Base-by-base conservation (phyloP, 2,329 filamentous ascomycete species). In the Didymella pomorum region DNA sequence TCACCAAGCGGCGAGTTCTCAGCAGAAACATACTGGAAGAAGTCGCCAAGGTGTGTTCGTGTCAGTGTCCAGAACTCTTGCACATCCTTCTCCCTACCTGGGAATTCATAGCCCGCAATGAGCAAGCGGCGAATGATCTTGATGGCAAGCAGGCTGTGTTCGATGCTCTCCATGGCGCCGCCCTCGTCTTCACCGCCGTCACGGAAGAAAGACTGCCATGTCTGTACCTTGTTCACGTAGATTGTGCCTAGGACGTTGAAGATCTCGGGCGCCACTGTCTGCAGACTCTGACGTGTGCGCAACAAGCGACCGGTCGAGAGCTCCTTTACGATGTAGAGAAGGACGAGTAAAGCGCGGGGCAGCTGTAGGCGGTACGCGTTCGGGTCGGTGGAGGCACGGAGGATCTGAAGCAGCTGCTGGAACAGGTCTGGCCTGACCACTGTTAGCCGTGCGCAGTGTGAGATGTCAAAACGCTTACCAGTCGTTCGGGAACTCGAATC, bases 241-340 rank as follows among this genome's bases (percentile, higher is more conserved):
- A 97, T 89, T 53, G 87, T 86, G 20, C 86, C 88, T 21, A 98
- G 80, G 3, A 95, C 81, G 67, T 89, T 88, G n/a, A 97, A 86
- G 21, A 97, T 86, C 73, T 97, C 92, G 0, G 93, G 92, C 0
- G 93, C 87, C 28, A 91, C 84, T 1, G 87, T 86, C 66, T 96
- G 90, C 16, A 99, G 81, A 35, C 87, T 89, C 1, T 88, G 87
- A 69, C 93, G 88, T 0, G 89, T 93, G 63, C 86, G 87, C 55
- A 88, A 84, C 46, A 98, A 78, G 42, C 92, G 85, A 2, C 90
- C 93, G 0, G 91, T 93, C 0, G 91, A 88, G 6, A 98, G 81
- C 75, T 98, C 95, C 79, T 98, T 99, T 71, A 96, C 88, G 26
- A 97, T 87, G 46, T 94, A 89, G 14, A 98, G 82, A 11, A 97